phyloP scores from a whole-genome alignment of 2,329 filamentous ascomycete genomes.

The Trichophyton benhamiae region DNA sequence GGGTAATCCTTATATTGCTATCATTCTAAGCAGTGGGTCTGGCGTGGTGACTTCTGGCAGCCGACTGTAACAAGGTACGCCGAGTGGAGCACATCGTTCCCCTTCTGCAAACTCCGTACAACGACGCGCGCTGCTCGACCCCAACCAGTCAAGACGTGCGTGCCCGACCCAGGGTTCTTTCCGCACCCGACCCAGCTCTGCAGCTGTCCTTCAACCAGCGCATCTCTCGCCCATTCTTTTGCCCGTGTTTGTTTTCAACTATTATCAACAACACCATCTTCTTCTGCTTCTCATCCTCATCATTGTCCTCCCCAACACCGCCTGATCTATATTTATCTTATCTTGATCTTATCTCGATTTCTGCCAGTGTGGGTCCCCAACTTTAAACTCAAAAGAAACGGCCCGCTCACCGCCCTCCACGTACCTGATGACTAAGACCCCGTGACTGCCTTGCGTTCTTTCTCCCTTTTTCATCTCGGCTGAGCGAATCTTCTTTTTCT shows the following conservation, averaged over 20 bases:
- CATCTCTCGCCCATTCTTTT: not conserved
- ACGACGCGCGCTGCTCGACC: not conserved
- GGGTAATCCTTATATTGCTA: not conserved
- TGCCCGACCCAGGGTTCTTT: not conserved
- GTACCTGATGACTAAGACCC: slow-evolving; percentile 1
- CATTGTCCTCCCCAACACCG: not conserved
- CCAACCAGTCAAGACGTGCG: not conserved
- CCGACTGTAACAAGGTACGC: not conserved
- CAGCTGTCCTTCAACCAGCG: not conserved
- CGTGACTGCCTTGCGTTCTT: slow-evolving; percentile 1
- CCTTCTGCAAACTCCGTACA: not conserved
- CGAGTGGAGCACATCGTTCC: not conserved
- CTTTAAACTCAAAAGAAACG: not conserved
- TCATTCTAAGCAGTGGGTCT: not conserved
- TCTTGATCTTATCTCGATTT: slow-evolving; percentile 1
- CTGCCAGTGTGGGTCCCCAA: not conserved
- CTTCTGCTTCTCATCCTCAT: not conserved
- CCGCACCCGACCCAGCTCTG: not conserved
- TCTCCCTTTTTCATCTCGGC: not conserved
- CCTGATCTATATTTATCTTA: not conserved
- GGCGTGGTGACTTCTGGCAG: not conserved
- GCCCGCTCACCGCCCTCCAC: slow-evolving; percentile 2
- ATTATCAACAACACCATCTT: not conserved
- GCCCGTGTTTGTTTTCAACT: not conserved
- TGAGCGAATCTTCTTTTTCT: not conserved